Conservation (phyloP, 2,329 filamentous ascomycete species). For the Zasmidium angulare region DNA sequence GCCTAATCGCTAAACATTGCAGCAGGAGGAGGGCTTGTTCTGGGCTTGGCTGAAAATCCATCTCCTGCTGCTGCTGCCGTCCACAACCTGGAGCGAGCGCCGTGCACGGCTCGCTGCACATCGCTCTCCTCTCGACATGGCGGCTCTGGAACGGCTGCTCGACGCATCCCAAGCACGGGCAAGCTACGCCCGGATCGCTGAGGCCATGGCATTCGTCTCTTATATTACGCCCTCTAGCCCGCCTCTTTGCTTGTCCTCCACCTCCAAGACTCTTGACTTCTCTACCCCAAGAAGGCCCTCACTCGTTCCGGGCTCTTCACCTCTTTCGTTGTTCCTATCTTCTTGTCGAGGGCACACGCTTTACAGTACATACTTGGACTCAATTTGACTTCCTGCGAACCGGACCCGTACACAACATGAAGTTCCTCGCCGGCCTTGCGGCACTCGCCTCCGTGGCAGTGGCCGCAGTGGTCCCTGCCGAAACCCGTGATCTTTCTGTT, state of each 20-base stretch:
- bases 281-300: neutral
- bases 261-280: slow-evolving; percentile 3
- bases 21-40: neutral
- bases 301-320: neutral
- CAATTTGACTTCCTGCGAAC: neutral
- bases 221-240: neutral
- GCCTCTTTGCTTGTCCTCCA: neutral
- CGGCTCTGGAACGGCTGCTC: neutral
- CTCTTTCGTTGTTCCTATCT: neutral
- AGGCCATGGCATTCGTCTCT: neutral
- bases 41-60: too few species aligned
- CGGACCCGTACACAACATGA: slow-evolving; percentile 10
- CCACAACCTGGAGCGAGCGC: neutral
- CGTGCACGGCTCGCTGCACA: neutral
- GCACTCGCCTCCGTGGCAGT: slow-evolving; percentile 6
- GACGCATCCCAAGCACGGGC: neutral
- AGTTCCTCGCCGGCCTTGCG: slow-evolving; percentile 6
- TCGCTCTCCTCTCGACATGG: neutral
- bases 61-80: neutral
- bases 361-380: neutral
- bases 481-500: slow-evolving; percentile 32
- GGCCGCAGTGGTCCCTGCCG: slow-evolving; percentile 10
- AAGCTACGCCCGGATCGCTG: neutral
- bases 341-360: neutral
- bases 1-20: neutral